Conservation (phyloP, 75 land plant species). For the Azolla pinnata region DNA sequence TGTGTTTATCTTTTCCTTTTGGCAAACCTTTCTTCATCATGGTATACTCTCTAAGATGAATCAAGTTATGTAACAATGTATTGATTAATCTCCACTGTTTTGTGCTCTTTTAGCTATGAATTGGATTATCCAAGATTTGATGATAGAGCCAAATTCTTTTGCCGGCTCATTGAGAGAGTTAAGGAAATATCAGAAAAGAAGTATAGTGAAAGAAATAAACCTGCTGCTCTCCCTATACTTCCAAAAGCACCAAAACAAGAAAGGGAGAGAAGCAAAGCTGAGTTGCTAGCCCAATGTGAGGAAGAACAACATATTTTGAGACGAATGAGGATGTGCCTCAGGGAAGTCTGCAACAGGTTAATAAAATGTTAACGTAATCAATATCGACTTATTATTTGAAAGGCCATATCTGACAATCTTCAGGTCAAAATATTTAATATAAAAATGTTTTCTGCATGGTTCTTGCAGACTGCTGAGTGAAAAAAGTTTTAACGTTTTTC, state of each 20-base stretch:
- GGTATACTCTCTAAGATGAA: too few relatives aligned
- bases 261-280: conserved; percentile 69
- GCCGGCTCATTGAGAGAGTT: conserved; percentile 42
- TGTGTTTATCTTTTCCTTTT: too few relatives aligned
- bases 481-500: conserved; percentile 76
- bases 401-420: neutral
- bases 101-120: conserved; percentile 63
- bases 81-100: too few relatives aligned
- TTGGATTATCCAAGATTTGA: conserved; percentile 48
- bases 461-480: conserved; percentile 82
- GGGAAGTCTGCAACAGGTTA: conserved; percentile 92
- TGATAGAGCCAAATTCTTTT: conserved; percentile 56
- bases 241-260: conserved; percentile 69
- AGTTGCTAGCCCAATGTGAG: conserved; percentile 74
- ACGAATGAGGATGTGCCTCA: conserved; percentile 82
- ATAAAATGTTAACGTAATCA: neutral
- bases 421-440: too few relatives aligned
- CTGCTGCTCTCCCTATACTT: conserved; percentile 40
- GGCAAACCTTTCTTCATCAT: too few relatives aligned
- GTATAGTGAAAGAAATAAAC: conserved; percentile 10
- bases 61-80: too few relatives aligned
- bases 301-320: conserved; percentile 87
- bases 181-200: conserved; percentile 37
- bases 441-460: too few relatives aligned
- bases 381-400: too few relatives aligned